Evolutionary conservation across 148 eudicot genomes (phyloP), one percentile per base, ranked within the genome.

Genomic region (Beta vulgaris): DNA sequence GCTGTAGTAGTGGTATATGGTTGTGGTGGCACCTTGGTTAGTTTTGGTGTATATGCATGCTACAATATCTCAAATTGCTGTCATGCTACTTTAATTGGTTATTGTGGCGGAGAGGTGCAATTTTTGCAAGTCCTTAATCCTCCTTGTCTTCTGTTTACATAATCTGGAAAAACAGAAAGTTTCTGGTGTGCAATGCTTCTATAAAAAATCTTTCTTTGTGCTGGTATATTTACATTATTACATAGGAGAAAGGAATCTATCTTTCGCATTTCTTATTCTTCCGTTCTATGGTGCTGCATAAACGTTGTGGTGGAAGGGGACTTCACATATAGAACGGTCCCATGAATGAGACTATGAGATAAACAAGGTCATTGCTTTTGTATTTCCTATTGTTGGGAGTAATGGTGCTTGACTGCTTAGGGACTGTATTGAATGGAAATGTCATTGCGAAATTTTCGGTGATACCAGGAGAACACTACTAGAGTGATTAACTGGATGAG

Each of bases 401-500:
- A 63, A 29, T 62, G 71, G 74, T 69, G 51, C 19, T 42, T 25
- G 46, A 65, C 70, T 69, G 51, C 19, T 42, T 25, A 37, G 28
- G 16, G 46, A 60, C 76, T 74, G 11, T 79, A 70, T 12, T 57
- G 23, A 58, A 54, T 71, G 63, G 54, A 65, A 63, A 71, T 64
- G 53, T 62, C 76, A 59, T 77, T 51, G 29, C 35, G 10, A 32
- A 59, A 66, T 16, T 21, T 76, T 28, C 29, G 65, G 10, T 58
- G 35, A 46, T 29, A 16, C 62, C 54, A 72, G 74, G 80, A 67
- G 55, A 61, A 48, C 67, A 57, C 23, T n/a, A n/a, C n/a, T n/a
- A 40, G 76, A 63, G 2, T 63, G 55, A 49, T 63, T 42, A 29
- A 5, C 21, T 71, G 28, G 76, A 62, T 48, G 48, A 40, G 76